Percentiles rank a stretch among this genome's conserved stretches.
phyloP scores from a whole-genome alignment of 768 basidiomycete species.

The Psilocybe tampanensis region DNA sequence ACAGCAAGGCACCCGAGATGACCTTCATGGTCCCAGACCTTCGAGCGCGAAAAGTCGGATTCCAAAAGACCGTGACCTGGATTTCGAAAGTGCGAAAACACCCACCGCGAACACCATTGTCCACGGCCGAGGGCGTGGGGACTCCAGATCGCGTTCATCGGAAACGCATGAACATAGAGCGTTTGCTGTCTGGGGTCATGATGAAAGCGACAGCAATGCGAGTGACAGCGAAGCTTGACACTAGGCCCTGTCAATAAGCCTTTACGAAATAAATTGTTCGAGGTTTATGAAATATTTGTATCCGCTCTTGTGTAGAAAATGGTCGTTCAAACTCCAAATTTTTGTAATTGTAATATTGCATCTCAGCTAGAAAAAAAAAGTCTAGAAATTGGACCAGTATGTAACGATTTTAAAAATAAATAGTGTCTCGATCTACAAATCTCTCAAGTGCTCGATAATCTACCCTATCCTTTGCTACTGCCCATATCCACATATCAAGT shows the following conservation, averaged over 20 bases:
- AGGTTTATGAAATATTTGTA: slow-evolving; percentile 1
- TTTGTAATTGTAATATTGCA: background rate
- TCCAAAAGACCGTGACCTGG: slow-evolving; percentile 59
- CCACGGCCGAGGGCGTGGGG: slow-evolving; percentile 32
- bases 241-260: slow-evolving; percentile 5
- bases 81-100: slow-evolving; percentile 57
- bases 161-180: slow-evolving; percentile 51
- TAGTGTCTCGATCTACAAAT: slow-evolving; percentile 66
- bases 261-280: background rate
- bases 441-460: slow-evolving; percentile 71
- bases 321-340: background rate
- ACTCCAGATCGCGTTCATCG: slow-evolving; percentile 37
- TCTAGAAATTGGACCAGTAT: too few species aligned
- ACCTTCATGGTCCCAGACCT: slow-evolving; percentile 28
- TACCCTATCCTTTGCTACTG: slow-evolving; percentile 73
- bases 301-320: background rate
- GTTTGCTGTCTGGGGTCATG: slow-evolving; percentile 87
- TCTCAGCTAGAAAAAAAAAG: background rate
- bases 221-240: slow-evolving; percentile 49
- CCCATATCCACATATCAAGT: slow-evolving; percentile 83
- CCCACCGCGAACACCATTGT: slow-evolving; percentile 53
- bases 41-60: slow-evolving; percentile 57
- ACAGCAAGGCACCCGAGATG: slow-evolving; percentile 37
- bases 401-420: slow-evolving; percentile 65
- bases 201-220: slow-evolving; percentile 85